Percentiles rank a stretch among this genome's conserved stretches.
Conservation (phyloP, 1,284 basidiomycete genomes). For the Golubevia sp. region DNA sequence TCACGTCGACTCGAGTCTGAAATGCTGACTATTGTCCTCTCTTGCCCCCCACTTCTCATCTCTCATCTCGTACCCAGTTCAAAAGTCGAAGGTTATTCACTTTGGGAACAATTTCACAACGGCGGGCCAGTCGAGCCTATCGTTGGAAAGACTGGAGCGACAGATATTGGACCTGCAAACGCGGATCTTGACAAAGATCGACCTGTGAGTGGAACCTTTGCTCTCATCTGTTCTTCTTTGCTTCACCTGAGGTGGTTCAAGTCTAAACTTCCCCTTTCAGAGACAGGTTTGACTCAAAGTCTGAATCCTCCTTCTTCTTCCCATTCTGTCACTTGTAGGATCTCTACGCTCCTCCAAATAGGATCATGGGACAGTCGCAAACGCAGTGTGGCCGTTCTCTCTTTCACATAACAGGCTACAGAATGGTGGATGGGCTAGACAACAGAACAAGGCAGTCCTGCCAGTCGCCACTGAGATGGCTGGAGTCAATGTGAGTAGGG, state of each 20-base stretch:
- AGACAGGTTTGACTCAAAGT: too few species aligned
- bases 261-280: not conserved
- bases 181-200: conserved; percentile 8
- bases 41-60: too few species aligned
- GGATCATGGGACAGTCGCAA: conserved; percentile 70
- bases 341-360: conserved; percentile 71
- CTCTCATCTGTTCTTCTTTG: too few species aligned
- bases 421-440: conserved; percentile 75
- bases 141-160: conserved; percentile 13
- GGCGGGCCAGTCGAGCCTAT: conserved; percentile 9
- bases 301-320: too few species aligned
- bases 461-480: conserved; percentile 17
- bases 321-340: conserved; percentile 62
- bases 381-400: conserved; percentile 75
- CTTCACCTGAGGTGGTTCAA: not conserved
- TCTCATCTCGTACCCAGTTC: too few species aligned
- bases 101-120: not conserved
- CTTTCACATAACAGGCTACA: conserved; percentile 73
- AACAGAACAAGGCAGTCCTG: conserved; percentile 68
- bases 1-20: too few species aligned
- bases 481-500: conserved; percentile 19
- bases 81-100: not conserved
- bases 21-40: too few species aligned
- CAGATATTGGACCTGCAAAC: conserved; percentile 7
- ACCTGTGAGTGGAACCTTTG: not conserved